Evolutionary conservation across 1,284 basidiomycete genomes (phyloP), one percentile per base, ranked within the genome.

Genomic region (Fomitopsis palustris): DNA sequence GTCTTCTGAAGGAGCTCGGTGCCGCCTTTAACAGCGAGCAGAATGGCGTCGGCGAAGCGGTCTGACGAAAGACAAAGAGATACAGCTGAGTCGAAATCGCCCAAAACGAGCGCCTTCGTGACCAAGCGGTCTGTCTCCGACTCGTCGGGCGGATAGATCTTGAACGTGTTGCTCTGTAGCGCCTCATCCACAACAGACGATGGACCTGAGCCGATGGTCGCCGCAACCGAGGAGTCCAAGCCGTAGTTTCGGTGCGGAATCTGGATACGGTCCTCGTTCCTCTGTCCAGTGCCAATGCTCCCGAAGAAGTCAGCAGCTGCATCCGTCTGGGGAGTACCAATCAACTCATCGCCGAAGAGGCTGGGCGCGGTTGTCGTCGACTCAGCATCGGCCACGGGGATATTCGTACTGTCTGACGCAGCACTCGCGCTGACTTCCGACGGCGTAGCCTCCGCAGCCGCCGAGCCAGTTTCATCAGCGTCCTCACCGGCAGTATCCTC

Each of bases 51-150:
- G 5, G 96, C 96, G 69, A 88, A 98, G 42, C 95, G 86, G 61
- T 96, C 93, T 0, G 89, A 85, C 0, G 93, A 92, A 16, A 99
- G 81, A 72, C 95, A 97, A 7, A 99, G 80, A 10, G 93, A 88
- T 17, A 99, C 96, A 1, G 96, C 96, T 21, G 88, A 92, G 65
- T 88, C 84, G 67, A 98, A 98, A 75, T 99, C 96, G 38, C 96
- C 96, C 9, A 98, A 81, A 1, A 99, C 93, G 33, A 98, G 81
- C 1, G 96, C 93, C 68, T 95, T 93, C 1, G 96, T 98, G 65
- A 99, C 85, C 29, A 98, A 81, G 31, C 87, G 82, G 70, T 98
- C 96, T 0, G 88, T 88, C 62, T 97, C 93, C 3, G 90, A 90
- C 74, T 96, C 94, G 54, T 95, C 92, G 6, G 79, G 70, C 0